Percentiles rank a stretch among this genome's conserved stretches.
phyloP scores from a whole-genome alignment of 768 basidiomycete genomes.

The Naganishia vishniacii region DNA sequence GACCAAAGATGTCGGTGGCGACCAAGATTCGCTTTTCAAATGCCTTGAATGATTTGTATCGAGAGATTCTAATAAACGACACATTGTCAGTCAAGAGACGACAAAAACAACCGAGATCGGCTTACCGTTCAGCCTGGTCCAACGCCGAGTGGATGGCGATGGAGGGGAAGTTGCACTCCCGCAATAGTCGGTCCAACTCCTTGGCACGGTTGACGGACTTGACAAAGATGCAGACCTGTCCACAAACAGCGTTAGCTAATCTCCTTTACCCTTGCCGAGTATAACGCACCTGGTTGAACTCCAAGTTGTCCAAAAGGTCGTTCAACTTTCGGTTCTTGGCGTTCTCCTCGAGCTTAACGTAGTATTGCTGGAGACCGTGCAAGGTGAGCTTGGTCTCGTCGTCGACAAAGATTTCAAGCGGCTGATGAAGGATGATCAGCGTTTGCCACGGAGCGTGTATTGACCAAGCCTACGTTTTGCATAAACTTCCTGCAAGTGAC shows the following conservation, averaged over 20 bases:
- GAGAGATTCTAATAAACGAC: conserved; percentile 63
- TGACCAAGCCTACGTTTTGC: conserved; percentile 70
- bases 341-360: conserved; percentile 89
- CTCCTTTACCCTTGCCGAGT: not conserved
- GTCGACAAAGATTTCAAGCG: conserved; percentile 97
- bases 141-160: conserved; percentile 95
- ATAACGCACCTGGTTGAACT: conserved; percentile 85
- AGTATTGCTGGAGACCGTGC: conserved; percentile 97
- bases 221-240: conserved; percentile 97
- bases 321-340: conserved; percentile 96
- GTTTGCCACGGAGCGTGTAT: not conserved
- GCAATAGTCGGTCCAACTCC: conserved; percentile 88
- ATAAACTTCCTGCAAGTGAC: conserved; percentile 99
- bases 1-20: conserved; percentile 97
- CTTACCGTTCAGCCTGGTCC: conserved; percentile 90
- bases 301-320: conserved; percentile 85
- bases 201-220: conserved; percentile 96
- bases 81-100: not conserved
- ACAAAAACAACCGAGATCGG: conserved; percentile 18
- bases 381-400: conserved; percentile 98
- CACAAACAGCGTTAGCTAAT: not conserved
- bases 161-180: conserved; percentile 96
- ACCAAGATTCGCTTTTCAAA: conserved; percentile 99
- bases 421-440: conserved; percentile 54
- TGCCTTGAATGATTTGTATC: conserved; percentile 96